phyloP scores from a whole-genome alignment of 2,329 filamentous ascomycete species.

The Huntiella bhutanensis region DNA sequence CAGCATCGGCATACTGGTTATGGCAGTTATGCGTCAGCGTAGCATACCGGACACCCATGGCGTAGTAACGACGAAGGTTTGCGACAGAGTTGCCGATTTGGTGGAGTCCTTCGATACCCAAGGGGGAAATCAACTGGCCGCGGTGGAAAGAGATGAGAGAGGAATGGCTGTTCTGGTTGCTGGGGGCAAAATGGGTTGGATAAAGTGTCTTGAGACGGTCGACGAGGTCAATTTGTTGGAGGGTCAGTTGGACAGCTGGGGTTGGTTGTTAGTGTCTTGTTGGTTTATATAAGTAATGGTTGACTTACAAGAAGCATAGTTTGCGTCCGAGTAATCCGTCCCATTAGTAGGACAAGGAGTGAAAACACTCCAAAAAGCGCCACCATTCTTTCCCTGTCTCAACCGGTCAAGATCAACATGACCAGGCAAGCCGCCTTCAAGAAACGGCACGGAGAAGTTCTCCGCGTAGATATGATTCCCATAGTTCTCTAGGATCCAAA shows the following conservation, averaged over 20 bases:
- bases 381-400: conserved; percentile 51
- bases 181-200: conserved; percentile 48
- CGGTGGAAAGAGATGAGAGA: conserved; percentile 42
- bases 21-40: conserved; percentile 90
- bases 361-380: conserved; percentile 86
- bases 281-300: background rate
- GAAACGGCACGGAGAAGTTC: conserved; percentile 58
- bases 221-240: conserved; percentile 59
- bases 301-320: conserved; percentile 44
- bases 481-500: conserved; percentile 46
- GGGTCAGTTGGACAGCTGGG: conserved; percentile 44
- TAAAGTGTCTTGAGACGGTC: conserved; percentile 43
- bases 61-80: conserved; percentile 56
- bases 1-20: conserved; percentile 75
- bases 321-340: conserved; percentile 53
- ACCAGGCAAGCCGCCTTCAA: conserved; percentile 43
- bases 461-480: conserved; percentile 60
- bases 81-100: conserved; percentile 75
- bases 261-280: conserved; percentile 11
- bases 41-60: conserved; percentile 66
- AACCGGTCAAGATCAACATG: conserved; percentile 72
- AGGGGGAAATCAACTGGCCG: conserved; percentile 52
- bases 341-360: conserved; percentile 56
- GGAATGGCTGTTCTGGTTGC: conserved; percentile 34
- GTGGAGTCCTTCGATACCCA: conserved; percentile 75